A percentile compares a stretch with the other conserved stretches of the same genome.
Evolutionary conservation across 1,284 basidiomycete genomes (phyloP).

Genomic region (Fomes fomentarius): DNA sequence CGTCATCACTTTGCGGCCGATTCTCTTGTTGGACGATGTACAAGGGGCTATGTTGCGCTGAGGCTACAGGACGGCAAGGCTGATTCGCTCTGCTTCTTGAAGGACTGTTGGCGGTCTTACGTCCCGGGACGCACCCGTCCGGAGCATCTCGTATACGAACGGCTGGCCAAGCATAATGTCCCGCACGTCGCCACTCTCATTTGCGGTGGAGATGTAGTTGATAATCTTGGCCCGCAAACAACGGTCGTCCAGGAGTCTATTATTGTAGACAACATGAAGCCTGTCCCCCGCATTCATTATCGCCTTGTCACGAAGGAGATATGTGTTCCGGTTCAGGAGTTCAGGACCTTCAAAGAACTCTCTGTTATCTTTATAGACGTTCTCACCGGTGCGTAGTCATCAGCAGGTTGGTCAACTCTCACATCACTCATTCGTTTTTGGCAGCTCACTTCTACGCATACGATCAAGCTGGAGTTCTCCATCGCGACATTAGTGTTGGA

Average conservation of each 20-base stretch:
- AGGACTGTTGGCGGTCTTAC: slow-evolving; percentile 8
- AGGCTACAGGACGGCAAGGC: too few species aligned
- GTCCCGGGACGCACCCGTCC: neutral
- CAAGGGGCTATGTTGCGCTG: neutral
- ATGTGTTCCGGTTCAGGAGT: neutral
- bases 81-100: neutral
- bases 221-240: too few species aligned
- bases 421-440: neutral
- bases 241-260: too few species aligned
- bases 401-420: neutral
- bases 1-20: neutral
- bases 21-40: neutral
- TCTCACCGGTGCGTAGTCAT: neutral
- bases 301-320: neutral
- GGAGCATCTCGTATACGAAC: slow-evolving; percentile 6
- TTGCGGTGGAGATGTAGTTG: neutral
- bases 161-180: neutral
- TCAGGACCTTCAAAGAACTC: neutral
- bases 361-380: neutral
- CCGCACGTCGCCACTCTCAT: neutral
- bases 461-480: slow-evolving; percentile 15
- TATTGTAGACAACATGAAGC: neutral
- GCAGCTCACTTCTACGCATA: slow-evolving; percentile 20
- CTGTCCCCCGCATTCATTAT: neutral
- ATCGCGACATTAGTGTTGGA: slow-evolving; percentile 20